phyloP scores from a whole-genome alignment of 352 stramenopile genomes.

The Thalassiosira mediterranea region DNA sequence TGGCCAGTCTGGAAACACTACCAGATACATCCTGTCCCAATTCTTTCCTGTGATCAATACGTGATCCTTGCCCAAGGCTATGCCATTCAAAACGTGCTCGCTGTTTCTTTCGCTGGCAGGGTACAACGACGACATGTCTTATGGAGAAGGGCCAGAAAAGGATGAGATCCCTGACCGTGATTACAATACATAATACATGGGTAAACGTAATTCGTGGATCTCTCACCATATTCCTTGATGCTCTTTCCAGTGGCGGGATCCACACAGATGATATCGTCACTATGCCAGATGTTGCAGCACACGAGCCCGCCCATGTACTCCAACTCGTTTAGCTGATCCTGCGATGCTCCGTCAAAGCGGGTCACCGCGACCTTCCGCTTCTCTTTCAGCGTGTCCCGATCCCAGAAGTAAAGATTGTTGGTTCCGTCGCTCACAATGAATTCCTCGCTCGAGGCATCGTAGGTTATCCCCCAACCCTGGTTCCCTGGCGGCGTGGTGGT shows the following conservation, averaged over 20 bases:
- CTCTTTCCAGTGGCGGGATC: constrained; percentile 87
- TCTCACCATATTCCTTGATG: constrained; percentile 91
- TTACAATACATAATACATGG: neutral
- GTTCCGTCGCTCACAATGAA: constrained; percentile 91
- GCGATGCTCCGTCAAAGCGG: constrained; percentile 51
- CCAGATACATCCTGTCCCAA: constrained; percentile 90
- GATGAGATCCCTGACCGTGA: neutral
- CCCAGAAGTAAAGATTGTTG: constrained; percentile 90
- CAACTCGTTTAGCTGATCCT: constrained; percentile 92
- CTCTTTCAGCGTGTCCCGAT: constrained; percentile 85
- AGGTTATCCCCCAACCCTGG: too few relatives aligned
- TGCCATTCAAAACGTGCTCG: constrained; percentile 91
- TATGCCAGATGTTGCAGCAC: constrained; percentile 94
- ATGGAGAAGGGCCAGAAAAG: too few relatives aligned
- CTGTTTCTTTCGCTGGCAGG: constrained; percentile 62
- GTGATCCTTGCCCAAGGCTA: constrained; percentile 89
- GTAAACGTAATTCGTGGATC: neutral
- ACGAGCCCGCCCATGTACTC: constrained; percentile 91
- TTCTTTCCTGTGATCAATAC: constrained; percentile 93
- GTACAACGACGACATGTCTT: constrained; percentile 78
- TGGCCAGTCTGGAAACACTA: constrained; percentile 65
- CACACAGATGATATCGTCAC: constrained; percentile 91
- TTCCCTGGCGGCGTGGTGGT: constrained; percentile 80
- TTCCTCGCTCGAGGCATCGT: too few relatives aligned
- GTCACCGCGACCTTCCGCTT: constrained; percentile 80